A percentile compares a stretch with the other conserved stretches of the same genome.
These are phyloP conservation scores for Ochetophila trinervis DNA, from an alignment of 306 rosid genomes.

Conservation along the genomic window DNA sequence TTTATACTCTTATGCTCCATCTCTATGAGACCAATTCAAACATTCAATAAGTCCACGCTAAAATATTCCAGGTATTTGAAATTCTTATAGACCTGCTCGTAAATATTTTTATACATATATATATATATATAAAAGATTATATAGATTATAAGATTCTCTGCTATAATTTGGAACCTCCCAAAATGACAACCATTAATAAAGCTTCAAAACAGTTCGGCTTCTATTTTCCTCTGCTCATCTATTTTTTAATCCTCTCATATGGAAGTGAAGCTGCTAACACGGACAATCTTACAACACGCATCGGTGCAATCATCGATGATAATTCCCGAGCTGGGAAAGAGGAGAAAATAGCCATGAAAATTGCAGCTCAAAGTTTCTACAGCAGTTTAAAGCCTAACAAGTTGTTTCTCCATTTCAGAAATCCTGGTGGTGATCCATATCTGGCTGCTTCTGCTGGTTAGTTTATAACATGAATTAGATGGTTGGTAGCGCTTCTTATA, in stretches of 20 bases:
- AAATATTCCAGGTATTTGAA: too few species aligned
- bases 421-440: constrained; percentile 13
- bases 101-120: too few species aligned
- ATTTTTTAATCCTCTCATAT: not conserved
- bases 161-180: too few species aligned
- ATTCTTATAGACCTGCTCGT: too few species aligned
- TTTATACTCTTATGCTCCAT: too few species aligned
- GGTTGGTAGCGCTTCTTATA: too few species aligned
- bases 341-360: constrained; percentile 45
- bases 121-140: too few species aligned
- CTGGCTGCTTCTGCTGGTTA: constrained; percentile 31
- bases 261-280: constrained; percentile 22
- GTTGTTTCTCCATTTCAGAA: constrained; percentile 15
- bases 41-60: too few species aligned
- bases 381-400: constrained; percentile 2
- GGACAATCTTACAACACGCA: constrained; percentile 2
- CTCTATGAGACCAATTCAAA: too few species aligned
- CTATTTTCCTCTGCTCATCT: constrained; percentile 1
- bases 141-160: too few species aligned
- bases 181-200: too few species aligned
- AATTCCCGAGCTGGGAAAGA: constrained; percentile 38
- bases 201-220: too few species aligned
- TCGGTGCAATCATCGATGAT: constrained; percentile 45
- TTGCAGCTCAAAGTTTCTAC: constrained; percentile 42
- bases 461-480: constrained; percentile 2